Percentiles rank a stretch among this genome's conserved stretches.
Conservation (phyloP, 2,329 filamentous ascomycete genomes). For the Ascochyta clinopodiicola region DNA sequence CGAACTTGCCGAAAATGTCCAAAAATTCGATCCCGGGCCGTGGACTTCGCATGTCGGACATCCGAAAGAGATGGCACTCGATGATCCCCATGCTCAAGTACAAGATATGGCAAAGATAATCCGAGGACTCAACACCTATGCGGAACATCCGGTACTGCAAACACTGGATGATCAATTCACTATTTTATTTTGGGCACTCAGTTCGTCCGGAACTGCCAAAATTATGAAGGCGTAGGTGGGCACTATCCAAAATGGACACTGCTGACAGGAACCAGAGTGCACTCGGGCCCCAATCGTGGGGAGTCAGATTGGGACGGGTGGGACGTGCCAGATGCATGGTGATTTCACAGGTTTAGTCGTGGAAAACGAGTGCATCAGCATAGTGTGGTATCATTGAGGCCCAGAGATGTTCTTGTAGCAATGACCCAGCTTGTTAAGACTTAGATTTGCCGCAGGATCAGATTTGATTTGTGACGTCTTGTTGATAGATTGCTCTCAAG, state of each 20-base stretch:
- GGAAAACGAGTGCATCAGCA: neutral
- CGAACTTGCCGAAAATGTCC: conserved; percentile 17
- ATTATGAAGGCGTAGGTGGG: conserved; percentile 2
- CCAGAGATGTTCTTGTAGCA: neutral
- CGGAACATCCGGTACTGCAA: conserved; percentile 22
- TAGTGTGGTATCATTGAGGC: neutral
- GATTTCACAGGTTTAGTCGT: neutral
- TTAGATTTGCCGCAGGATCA: neutral
- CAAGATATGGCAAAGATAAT: conserved; percentile 25
- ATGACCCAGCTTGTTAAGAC: neutral
- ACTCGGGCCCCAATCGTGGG: neutral
- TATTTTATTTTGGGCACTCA: conserved; percentile 31
- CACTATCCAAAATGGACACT: too few species aligned
- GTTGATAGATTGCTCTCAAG: neutral
- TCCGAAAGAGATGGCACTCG: conserved; percentile 6
- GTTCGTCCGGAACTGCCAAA: conserved; percentile 12
- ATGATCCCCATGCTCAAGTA: conserved; percentile 12
- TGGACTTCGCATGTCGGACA: conserved; percentile 29
- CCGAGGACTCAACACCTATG: conserved; percentile 26
- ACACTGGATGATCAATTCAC: conserved; percentile 21
- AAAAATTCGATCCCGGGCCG: conserved; percentile 35
- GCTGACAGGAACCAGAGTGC: neutral
- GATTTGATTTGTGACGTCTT: neutral
- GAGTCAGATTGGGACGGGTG: too few species aligned
- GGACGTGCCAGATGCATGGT: neutral